phyloP scores from a whole-genome alignment of 78 protist genomes.

The slime mould (Dictyostelium discoideum) region DNA sequence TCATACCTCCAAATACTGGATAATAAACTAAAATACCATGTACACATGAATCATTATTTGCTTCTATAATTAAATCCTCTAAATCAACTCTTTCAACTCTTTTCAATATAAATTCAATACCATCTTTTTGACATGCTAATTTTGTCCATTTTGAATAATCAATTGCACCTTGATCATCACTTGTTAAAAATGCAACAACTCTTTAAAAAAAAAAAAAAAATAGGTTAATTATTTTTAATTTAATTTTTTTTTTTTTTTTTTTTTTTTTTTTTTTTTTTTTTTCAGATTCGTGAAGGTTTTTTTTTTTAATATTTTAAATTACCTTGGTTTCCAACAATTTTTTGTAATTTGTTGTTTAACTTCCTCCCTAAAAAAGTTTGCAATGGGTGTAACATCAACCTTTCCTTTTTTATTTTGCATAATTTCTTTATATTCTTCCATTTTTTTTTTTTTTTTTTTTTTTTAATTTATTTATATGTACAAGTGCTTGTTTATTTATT shows the following conservation, averaged over 20 bases:
- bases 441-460: not conserved
- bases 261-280: not conserved
- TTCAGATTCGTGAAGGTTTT: not conserved
- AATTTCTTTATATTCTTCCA: slow-evolving; percentile 57
- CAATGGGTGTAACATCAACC: slow-evolving; percentile 78
- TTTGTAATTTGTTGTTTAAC: slow-evolving; percentile 26
- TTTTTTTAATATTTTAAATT: not conserved
- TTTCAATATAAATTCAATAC: slow-evolving; percentile 74
- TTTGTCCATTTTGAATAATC: slow-evolving; percentile 86
- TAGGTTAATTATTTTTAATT: too few relatives aligned
- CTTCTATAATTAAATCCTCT: slow-evolving; percentile 72
- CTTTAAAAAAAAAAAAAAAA: not conserved
- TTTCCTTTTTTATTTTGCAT: slow-evolving; percentile 49
- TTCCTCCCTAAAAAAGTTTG: slow-evolving; percentile 60
- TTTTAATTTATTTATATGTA: not conserved
- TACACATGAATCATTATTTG: slow-evolving; percentile 77
- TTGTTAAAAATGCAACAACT: slow-evolving; percentile 81
- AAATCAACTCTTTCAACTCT: slow-evolving; percentile 67
- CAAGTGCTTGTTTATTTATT: too few relatives aligned
- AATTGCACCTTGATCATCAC: slow-evolving; percentile 81
- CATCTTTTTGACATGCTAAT: slow-evolving; percentile 74
- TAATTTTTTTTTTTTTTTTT: too few relatives aligned
- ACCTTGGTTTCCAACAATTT: slow-evolving; percentile 13
- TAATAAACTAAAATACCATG: slow-evolving; percentile 91
- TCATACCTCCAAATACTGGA: slow-evolving; percentile 89